Evolutionary conservation across 2,329 filamentous ascomycete species (phyloP).

Genomic region (Claviceps monticola): DNA sequence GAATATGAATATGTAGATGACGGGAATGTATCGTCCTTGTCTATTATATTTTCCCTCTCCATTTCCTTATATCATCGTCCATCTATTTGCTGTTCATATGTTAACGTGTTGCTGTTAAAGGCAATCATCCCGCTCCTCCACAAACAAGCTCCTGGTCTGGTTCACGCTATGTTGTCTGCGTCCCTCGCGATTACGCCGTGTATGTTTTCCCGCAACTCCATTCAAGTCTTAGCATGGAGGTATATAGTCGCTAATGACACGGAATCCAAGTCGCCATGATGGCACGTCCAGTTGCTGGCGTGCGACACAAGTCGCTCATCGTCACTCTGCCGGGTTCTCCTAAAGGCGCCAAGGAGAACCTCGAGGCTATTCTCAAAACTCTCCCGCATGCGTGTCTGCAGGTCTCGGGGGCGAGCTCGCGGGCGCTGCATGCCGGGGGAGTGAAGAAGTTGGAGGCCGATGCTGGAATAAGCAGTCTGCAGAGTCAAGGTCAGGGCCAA

Average conservation of each 20-base stretch:
- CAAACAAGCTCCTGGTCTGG: conserved; percentile 74
- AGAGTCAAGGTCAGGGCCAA: conserved; percentile 14
- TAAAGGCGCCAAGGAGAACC: conserved; percentile 87
- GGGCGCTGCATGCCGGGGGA: conserved; percentile 65
- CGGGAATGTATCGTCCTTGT: neutral
- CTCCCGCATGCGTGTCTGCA: conserved; percentile 91
- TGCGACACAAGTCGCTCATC: conserved; percentile 68
- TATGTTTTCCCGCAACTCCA: conserved; percentile 28
- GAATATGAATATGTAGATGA: neutral
- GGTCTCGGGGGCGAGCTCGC: conserved; percentile 69
- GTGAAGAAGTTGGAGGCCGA: conserved; percentile 74
- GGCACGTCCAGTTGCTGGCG: conserved; percentile 83
- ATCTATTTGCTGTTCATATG: too few relatives aligned
- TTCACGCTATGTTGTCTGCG: conserved; percentile 86
- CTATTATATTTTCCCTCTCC: too few relatives aligned
- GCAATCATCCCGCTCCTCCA: conserved; percentile 69
- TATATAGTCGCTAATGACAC: neutral
- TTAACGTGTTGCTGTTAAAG: conserved; percentile 24
- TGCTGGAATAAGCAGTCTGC: conserved; percentile 44
- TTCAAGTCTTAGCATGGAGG: neutral
- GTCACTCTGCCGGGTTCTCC: conserved; percentile 87
- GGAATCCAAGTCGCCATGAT: conserved; percentile 69
- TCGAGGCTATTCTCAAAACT: conserved; percentile 77
- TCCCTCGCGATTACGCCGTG: conserved; percentile 82
- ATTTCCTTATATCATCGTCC: too few relatives aligned